Percentiles rank a stretch among this genome's conserved stretches.
Conservation (phyloP, 331 rosid species). For the Acacia concinna region DNA sequence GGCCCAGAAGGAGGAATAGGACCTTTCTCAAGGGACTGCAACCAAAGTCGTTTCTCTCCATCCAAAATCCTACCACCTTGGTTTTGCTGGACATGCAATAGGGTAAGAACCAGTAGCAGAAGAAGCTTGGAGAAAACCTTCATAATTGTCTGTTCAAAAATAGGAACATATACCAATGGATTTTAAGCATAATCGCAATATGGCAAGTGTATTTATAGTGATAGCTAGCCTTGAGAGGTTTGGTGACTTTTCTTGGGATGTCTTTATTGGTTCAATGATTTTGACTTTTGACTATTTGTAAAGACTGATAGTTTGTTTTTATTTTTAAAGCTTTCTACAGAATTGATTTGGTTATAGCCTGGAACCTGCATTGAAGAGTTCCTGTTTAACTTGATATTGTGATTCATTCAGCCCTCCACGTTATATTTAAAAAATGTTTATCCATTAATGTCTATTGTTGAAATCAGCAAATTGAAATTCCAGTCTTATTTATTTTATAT, state of each 20-base stretch:
- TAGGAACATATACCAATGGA: not conserved
- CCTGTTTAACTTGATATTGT: conserved; percentile 17
- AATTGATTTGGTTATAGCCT: conserved; percentile 34
- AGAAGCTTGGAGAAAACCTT: conserved; percentile 25
- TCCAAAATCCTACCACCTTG: conserved; percentile 37
- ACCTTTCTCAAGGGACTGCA: conserved; percentile 53
- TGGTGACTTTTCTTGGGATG: not conserved
- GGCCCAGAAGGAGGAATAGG: conserved; percentile 44
- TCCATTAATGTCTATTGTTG: not conserved
- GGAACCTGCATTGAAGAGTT: conserved; percentile 11
- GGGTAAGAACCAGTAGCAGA: conserved; percentile 31
- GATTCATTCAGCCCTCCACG: conserved; percentile 12
- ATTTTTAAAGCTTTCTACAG: not conserved
- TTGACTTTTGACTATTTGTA: conserved; percentile 32
- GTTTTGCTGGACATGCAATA: conserved; percentile 37
- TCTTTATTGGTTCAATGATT: conserved; percentile 31
- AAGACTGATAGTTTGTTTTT: not conserved
- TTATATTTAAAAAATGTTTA: conserved; percentile 13
- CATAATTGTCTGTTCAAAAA: conserved; percentile 34
- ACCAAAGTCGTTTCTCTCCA: conserved; percentile 1
- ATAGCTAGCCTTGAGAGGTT: not conserved
- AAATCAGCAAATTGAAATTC: not conserved
- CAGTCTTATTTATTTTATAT: not conserved
- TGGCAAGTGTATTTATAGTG: conserved; percentile 46
- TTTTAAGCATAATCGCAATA: conserved; percentile 20